phyloP scores from a whole-genome alignment of 1,139 yeast species.

The Yamadazyma triangularis region DNA sequence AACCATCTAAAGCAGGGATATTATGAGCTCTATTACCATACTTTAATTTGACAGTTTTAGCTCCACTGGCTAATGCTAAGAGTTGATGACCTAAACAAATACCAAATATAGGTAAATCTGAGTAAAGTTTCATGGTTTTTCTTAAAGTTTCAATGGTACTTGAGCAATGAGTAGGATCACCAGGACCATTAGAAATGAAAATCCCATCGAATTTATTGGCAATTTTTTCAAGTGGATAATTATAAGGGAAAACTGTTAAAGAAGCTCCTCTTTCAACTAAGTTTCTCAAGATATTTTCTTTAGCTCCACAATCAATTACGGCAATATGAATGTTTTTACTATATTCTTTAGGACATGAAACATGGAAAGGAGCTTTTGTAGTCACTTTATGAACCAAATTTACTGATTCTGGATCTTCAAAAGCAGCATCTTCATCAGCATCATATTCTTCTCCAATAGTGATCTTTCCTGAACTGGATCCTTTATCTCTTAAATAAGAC shows the following conservation, averaged over 20 bases:
- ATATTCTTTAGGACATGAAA: conserved; percentile 59
- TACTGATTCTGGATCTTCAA: conserved; percentile 85
- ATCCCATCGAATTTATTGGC: conserved; percentile 93
- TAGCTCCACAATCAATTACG: conserved; percentile 95
- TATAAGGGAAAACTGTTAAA: conserved; percentile 92
- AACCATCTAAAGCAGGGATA: conserved; percentile 88
- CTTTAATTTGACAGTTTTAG: conserved; percentile 85
- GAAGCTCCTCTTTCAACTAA: conserved; percentile 93
- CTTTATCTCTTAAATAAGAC: conserved; percentile 88
- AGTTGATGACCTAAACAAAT: conserved; percentile 97
- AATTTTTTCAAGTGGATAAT: conserved; percentile 86
- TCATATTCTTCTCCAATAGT: conserved; percentile 88
- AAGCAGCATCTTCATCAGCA: conserved; percentile 89
- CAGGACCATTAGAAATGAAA: conserved; percentile 96
- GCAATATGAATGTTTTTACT: conserved; percentile 73
- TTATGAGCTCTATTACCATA: conserved; percentile 99
- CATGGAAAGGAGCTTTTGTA: conserved; percentile 91
- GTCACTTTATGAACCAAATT: conserved; percentile 92
- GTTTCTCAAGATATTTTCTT: conserved; percentile 92
- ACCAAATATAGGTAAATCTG: conserved; percentile 87
- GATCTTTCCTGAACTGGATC: conserved; percentile 87
- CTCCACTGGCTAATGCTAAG: conserved; percentile 91
- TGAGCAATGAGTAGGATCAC: conserved; percentile 94
- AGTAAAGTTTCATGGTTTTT: conserved; percentile 58
- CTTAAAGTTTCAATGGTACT: conserved; percentile 72